These are phyloP conservation scores for Agaricus sinodeliciosus DNA, from an alignment of 768 basidiomycete genomes.

Conservation along the genomic window DNA sequence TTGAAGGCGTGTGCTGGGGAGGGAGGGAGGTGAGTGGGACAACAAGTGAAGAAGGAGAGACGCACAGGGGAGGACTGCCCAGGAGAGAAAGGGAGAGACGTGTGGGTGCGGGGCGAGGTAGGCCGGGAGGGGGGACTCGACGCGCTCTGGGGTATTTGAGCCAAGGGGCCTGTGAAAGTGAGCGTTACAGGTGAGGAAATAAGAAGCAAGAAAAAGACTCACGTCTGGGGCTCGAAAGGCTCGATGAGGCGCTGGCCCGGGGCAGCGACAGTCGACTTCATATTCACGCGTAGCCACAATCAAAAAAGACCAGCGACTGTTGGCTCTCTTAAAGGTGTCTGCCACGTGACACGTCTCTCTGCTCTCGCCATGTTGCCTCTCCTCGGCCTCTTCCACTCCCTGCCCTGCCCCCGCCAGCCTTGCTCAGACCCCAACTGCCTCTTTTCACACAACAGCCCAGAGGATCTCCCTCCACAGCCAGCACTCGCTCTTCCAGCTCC, in stretches of 20 bases:
- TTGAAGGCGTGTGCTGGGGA: slow-evolving; percentile 56
- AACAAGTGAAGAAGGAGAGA: slow-evolving; percentile 3
- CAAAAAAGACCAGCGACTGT: no score
- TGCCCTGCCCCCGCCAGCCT: slow-evolving; percentile 51
- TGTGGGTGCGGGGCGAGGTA: slow-evolving; percentile 23
- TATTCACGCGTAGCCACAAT: no score
- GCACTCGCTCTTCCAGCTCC: slow-evolving; percentile 33
- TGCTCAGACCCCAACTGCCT: slow-evolving; percentile 54
- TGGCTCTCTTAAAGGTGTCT: no score
- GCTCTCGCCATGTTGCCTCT: slow-evolving; percentile 55
- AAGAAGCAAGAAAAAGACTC: slow-evolving; percentile 15
- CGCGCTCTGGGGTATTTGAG: slow-evolving; percentile 27
- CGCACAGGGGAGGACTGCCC: slow-evolving; percentile 73
- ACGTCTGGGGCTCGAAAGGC: slow-evolving; percentile 62
- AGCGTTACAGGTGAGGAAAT: slow-evolving; percentile 12
- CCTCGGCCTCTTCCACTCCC: slow-evolving; percentile 46
- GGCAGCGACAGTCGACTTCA: no score
- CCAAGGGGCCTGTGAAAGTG: slow-evolving; percentile 31
- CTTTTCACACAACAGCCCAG: slow-evolving; percentile 49
- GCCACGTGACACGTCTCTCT: neutral
- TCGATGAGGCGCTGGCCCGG: slow-evolving; percentile 50
- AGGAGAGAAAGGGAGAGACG: slow-evolving; percentile 44
- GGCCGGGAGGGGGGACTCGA: slow-evolving; percentile 8
- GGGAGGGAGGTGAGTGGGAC: neutral
- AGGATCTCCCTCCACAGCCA: slow-evolving; percentile 27